Percentiles rank a stretch among this genome's conserved stretches.
Evolutionary conservation across 2,329 filamentous ascomycete species (phyloP).

Genomic region (Simplicillium sp.): DNA sequence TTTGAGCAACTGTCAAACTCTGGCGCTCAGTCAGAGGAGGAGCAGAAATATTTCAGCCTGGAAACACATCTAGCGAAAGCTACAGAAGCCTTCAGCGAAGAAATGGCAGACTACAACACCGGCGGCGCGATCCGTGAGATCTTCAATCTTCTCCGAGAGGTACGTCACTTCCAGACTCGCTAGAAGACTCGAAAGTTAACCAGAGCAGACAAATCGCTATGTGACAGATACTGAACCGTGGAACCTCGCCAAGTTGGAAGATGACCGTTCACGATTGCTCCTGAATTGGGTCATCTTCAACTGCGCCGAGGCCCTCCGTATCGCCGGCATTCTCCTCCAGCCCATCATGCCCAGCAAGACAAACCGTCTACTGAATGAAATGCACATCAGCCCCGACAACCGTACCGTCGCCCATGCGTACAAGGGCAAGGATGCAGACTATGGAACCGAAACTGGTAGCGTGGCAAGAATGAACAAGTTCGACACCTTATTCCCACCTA

Average conservation of each 20-base stretch:
- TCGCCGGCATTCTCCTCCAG: slow-evolving; percentile 76
- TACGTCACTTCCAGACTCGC: slow-evolving; percentile 19
- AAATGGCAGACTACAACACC: slow-evolving; percentile 57
- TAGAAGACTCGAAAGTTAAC: slow-evolving; percentile 8
- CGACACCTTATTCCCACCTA: slow-evolving; percentile 42
- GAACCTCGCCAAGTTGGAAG: slow-evolving; percentile 36
- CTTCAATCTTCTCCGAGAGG: slow-evolving; percentile 51
- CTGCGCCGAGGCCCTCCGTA: slow-evolving; percentile 65
- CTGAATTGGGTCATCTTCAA: slow-evolving; percentile 58
- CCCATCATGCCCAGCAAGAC: slow-evolving; percentile 84
- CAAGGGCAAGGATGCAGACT: slow-evolving; percentile 56
- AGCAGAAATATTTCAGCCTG: slow-evolving; percentile 14
- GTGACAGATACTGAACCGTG: slow-evolving; percentile 61
- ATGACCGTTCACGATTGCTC: slow-evolving; percentile 22
- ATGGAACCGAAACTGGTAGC: slow-evolving; percentile 41
- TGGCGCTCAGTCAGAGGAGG: not conserved
- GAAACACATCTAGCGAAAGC: slow-evolving; percentile 13
- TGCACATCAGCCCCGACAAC: slow-evolving; percentile 58
- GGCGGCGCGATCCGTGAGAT: slow-evolving; percentile 56
- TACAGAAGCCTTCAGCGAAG: slow-evolving; percentile 24
- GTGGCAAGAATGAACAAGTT: slow-evolving; percentile 24
- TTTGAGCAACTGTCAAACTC: slow-evolving; percentile 10
- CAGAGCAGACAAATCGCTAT: slow-evolving; percentile 26
- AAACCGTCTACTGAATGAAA: slow-evolving; percentile 59
- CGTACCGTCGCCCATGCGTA: slow-evolving; percentile 54